Conservation (phyloP, 1,284 basidiomycete species). For the Ceratobasidium sp. region DNA sequence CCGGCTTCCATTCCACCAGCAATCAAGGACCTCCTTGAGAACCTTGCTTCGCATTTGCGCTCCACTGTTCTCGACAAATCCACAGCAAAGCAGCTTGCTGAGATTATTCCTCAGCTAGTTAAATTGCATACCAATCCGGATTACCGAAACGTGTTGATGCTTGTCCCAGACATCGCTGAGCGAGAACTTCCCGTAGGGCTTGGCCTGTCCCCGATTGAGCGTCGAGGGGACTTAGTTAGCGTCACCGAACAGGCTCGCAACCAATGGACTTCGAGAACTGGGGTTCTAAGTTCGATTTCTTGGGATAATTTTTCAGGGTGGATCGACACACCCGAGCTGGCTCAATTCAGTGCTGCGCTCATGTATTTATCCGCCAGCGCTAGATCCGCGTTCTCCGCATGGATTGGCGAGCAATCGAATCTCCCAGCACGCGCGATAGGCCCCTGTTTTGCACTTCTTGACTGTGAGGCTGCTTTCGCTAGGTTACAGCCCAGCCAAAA, state of each 20-base stretch:
- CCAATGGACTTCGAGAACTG: neutral
- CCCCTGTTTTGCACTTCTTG: constrained; percentile 24
- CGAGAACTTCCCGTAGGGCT: constrained; percentile 19
- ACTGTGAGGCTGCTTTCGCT: constrained; percentile 9
- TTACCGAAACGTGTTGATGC: neutral
- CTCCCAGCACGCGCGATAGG: constrained; percentile 6
- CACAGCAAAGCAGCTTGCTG: neutral
- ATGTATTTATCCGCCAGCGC: constrained; percentile 17
- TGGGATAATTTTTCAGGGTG: constrained; percentile 13
- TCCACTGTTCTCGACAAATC: neutral
- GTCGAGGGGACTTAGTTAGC: neutral
- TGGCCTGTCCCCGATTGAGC: neutral
- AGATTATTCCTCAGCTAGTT: neutral
- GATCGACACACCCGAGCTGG: constrained; percentile 14
- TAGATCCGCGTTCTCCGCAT: neutral
- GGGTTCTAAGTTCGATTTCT: neutral
- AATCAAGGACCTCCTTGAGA: neutral
- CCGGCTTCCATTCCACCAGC: neutral
- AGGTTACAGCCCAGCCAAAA: neutral
- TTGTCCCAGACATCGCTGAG: constrained; percentile 8
- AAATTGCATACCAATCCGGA: neutral
- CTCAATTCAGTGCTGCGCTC: constrained; percentile 6
- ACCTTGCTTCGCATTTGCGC: constrained; percentile 11
- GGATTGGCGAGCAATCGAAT: constrained; percentile 9
- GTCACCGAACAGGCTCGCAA: neutral